Percentiles rank a stretch among this genome's conserved stretches.
Evolutionary conservation across 768 basidiomycete genomes (phyloP).

Genomic region (Piloderma croceum): DNA sequence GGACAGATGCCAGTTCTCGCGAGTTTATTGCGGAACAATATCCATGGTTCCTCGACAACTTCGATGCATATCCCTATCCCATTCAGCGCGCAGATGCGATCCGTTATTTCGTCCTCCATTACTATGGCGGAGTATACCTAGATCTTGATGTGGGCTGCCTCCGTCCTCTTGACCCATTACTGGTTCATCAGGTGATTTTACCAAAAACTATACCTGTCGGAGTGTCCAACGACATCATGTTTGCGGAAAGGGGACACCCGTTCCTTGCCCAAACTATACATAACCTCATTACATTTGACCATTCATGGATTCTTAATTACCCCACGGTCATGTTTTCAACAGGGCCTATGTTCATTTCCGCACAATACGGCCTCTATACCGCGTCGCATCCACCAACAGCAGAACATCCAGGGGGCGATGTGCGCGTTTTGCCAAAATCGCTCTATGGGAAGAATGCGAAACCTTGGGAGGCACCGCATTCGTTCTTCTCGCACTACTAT

Average conservation of each 20-base stretch:
- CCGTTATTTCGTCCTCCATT: conserved; percentile 94
- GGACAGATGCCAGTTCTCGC: conserved; percentile 90
- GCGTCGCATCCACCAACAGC: conserved; percentile 56
- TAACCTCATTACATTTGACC: conserved; percentile 86
- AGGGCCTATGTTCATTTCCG: conserved; percentile 97
- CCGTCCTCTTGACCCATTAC: conserved; percentile 78
- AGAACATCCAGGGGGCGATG: conserved; percentile 52
- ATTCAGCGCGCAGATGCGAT: conserved; percentile 97
- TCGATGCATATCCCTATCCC: conserved; percentile 83
- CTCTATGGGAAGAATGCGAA: conserved; percentile 97
- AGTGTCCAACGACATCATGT: conserved; percentile 96
- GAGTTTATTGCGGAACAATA: conserved; percentile 87
- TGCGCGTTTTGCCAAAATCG: conserved; percentile 91
- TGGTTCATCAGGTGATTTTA: conserved; percentile 82
- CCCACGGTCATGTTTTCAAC: conserved; percentile 99
- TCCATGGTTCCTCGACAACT: conserved; percentile 90
- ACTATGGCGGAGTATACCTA: conserved; percentile 93
- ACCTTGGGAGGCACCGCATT: conserved; percentile 73
- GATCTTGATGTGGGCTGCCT: conserved; percentile 96
- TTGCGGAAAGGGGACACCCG: conserved; percentile 76
- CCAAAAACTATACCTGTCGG: conserved; percentile 97
- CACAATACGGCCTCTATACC: conserved; percentile 85
- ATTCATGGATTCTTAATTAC: conserved; percentile 92
- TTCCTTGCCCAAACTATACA: conserved; percentile 93
- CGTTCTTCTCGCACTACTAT: conserved; percentile 97